Conservation (phyloP, 2,329 filamentous ascomycete species). For the Diplodia seriata region DNA sequence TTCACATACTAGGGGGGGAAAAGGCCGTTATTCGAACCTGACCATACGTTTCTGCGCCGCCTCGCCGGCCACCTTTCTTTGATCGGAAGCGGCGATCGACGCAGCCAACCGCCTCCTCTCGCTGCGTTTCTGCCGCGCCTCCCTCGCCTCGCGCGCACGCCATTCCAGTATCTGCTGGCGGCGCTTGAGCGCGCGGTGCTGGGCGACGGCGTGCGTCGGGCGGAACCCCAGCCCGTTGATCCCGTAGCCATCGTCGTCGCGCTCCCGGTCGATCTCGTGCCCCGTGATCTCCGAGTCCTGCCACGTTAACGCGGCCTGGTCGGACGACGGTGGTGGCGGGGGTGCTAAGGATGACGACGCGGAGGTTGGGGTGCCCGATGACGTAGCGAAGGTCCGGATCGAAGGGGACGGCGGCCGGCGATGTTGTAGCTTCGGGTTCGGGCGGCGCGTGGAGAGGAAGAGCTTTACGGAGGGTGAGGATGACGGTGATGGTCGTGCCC, state of each 20-base stretch:
- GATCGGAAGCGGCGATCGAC: background rate
- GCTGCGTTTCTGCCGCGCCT: conserved; percentile 64
- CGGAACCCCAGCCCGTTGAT: conserved; percentile 70
- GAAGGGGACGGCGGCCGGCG: conserved; percentile 19
- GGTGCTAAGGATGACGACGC: conserved; percentile 14
- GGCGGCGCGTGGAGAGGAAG: conserved; percentile 30
- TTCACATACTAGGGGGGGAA: background rate
- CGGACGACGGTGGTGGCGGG: conserved; percentile 37
- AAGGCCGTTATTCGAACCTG: conserved; percentile 13
- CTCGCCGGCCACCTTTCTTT: background rate
- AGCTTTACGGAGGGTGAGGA: conserved; percentile 32
- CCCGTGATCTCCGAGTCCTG: conserved; percentile 68
- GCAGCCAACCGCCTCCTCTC: conserved; percentile 54
- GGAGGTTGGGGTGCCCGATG: background rate
- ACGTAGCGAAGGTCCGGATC: background rate
- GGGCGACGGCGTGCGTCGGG: conserved; percentile 65
- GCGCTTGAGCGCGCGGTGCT: conserved; percentile 62
- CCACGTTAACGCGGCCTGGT: conserved; percentile 57
- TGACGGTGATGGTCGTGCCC: conserved; percentile 8
- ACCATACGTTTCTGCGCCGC: conserved; percentile 19
- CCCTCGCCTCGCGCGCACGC: conserved; percentile 64
- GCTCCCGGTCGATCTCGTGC: conserved; percentile 60
- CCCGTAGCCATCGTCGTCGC: conserved; percentile 67
- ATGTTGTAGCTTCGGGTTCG: conserved; percentile 10
- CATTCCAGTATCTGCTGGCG: conserved; percentile 66